Percentiles rank a stretch among this genome's conserved stretches.
Conservation (phyloP, 164 flowering plant species). For the Liriodendron chinense region DNA sequence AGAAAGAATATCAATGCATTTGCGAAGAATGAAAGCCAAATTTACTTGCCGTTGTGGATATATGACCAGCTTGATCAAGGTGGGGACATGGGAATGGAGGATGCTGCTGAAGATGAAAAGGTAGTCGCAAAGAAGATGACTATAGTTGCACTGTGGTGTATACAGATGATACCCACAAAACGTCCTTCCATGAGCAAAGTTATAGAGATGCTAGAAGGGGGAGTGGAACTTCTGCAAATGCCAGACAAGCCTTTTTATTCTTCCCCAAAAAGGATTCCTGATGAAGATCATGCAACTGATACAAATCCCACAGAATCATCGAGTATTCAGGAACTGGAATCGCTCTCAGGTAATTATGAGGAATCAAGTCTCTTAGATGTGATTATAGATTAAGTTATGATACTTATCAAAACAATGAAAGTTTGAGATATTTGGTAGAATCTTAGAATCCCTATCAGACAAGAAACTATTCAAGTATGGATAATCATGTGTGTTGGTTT, state of each 20-base stretch:
- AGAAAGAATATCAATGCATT: not conserved
- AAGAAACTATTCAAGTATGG: too few relatives aligned
- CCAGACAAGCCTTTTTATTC: conserved; percentile 17
- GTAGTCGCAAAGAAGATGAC: conserved; percentile 20
- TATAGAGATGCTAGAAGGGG: conserved; percentile 25
- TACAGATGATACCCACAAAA: conserved; percentile 24
- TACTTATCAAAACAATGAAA: too few relatives aligned
- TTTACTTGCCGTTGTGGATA: conserved; percentile 9
- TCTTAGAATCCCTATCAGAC: too few relatives aligned
- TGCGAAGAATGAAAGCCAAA: conserved; percentile 2
- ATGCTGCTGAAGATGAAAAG: conserved; percentile 5
- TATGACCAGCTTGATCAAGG: conserved; percentile 4
- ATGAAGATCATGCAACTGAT: not conserved
- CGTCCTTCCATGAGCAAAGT: conserved; percentile 29
- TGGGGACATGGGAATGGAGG: not conserved
- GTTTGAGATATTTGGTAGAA: too few relatives aligned
- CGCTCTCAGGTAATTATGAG: not conserved
- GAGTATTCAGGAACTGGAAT: not conserved
- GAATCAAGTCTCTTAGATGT: not conserved
- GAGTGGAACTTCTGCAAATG: conserved; percentile 11
- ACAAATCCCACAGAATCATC: not conserved
- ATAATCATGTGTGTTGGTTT: too few relatives aligned
- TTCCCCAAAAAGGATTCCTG: not conserved
- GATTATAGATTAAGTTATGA: not conserved
- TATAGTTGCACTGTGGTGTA: conserved; percentile 28